phyloP scores from a whole-genome alignment of 805 yeast genomes.

The Schwanniomyces vanrijiae region DNA sequence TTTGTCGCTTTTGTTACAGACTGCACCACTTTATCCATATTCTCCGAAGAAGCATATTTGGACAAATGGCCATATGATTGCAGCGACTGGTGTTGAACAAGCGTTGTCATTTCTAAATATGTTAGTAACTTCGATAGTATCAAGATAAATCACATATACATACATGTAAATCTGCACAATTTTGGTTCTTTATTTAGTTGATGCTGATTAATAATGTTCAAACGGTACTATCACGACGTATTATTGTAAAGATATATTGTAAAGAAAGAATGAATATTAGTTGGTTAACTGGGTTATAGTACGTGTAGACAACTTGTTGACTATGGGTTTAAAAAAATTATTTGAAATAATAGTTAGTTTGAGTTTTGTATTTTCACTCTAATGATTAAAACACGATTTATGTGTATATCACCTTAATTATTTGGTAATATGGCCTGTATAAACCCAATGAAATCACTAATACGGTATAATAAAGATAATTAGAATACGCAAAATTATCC shows the following conservation, averaged over 20 bases:
- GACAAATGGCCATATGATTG: conserved; percentile 14
- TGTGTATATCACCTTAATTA: not conserved
- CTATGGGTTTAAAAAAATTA: not conserved
- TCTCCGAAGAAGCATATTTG: conserved; percentile 18
- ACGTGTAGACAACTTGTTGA: not conserved
- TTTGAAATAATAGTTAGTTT: not conserved
- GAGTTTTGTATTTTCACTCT: not conserved
- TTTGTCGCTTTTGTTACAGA: conserved; percentile 48
- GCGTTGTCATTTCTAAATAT: conserved; percentile 19
- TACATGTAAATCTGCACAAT: not conserved
- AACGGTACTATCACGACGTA: not conserved
- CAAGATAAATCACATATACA: not conserved
- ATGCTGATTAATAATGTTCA: not conserved
- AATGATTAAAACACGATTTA: not conserved
- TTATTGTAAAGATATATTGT: not conserved
- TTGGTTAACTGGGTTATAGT: conserved; percentile 4
- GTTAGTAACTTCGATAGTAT: not conserved
- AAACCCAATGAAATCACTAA: not conserved
- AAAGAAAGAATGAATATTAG: conserved; percentile 8
- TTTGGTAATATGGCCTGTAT: not conserved
- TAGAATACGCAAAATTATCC: not conserved
- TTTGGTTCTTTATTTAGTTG: not conserved
- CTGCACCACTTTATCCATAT: conserved; percentile 43
- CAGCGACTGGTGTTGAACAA: conserved; percentile 21
- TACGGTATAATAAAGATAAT: not conserved